These are phyloP conservation scores for Neopestalotiopsis clavispora DNA, from an alignment of 2,329 filamentous ascomycete species.

Conservation along the genomic window DNA sequence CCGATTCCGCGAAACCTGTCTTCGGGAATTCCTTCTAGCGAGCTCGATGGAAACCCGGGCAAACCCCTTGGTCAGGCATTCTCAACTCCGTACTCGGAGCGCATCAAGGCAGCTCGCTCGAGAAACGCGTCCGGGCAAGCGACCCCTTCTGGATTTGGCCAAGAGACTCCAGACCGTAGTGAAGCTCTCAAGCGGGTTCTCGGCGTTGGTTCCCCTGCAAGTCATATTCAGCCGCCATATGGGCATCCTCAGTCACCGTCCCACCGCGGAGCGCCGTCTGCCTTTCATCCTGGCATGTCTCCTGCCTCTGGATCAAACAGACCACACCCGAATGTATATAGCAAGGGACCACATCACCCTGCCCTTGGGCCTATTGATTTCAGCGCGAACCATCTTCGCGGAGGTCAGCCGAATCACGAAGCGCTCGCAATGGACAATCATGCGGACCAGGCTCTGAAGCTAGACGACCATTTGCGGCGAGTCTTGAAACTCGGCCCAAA, in stretches of 20 bases:
- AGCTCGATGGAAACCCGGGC: slow-evolving; percentile 66
- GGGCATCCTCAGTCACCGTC: slow-evolving; percentile 20
- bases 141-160: slow-evolving; percentile 24
- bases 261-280: slow-evolving; percentile 17
- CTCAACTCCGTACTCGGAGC: slow-evolving; percentile 68
- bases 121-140: slow-evolving; percentile 28
- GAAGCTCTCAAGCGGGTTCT: slow-evolving; percentile 63
- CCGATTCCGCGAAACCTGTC: slow-evolving; percentile 49
- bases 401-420: slow-evolving; percentile 20
- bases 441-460: slow-evolving; percentile 47
- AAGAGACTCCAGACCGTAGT: slow-evolving; percentile 37
- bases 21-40: slow-evolving; percentile 68
- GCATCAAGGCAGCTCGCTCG: slow-evolving; percentile 60
- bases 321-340: not conserved
- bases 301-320: slow-evolving; percentile 30
- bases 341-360: not conserved
- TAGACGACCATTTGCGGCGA: slow-evolving; percentile 59
- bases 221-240: slow-evolving; percentile 18
- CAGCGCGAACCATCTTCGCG: not conserved
- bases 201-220: slow-evolving; percentile 29
- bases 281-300: slow-evolving; percentile 31
- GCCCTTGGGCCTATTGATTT: not conserved
- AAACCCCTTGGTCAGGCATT: slow-evolving; percentile 68
- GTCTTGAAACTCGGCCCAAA: slow-evolving; percentile 49
- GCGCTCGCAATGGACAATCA: slow-evolving; percentile 24